Percentiles rank a stretch among this genome's conserved stretches.
These are phyloP conservation scores for Crithidia expoeki DNA, from an alignment of 208 protist species.

Conservation along the genomic window DNA sequence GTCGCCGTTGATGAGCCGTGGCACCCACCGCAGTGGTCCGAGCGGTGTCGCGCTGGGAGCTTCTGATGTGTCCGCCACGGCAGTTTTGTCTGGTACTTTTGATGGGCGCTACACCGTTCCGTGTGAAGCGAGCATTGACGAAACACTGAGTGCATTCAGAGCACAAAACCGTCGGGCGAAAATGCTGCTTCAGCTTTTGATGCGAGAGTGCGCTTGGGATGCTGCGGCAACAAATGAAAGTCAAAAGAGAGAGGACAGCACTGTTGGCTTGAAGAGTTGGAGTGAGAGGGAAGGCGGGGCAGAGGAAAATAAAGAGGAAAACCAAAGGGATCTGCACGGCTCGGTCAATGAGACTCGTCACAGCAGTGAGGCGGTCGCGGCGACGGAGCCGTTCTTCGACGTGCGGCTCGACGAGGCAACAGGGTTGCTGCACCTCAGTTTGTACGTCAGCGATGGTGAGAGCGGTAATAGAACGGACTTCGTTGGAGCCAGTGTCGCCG, in stretches of 20 bases:
- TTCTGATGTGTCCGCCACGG: conserved; percentile 1
- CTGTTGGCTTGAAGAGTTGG: too few relatives aligned
- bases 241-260: neutral
- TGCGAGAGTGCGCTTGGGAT: conserved; percentile 13
- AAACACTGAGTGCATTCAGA: neutral
- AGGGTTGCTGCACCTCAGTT: conserved; percentile 38
- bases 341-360: conserved; percentile 6
- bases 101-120: conserved; percentile 37
- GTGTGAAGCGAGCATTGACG: conserved; percentile 16
- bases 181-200: conserved; percentile 24
- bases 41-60: neutral
- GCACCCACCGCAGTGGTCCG: neutral
- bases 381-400: conserved; percentile 38
- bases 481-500: conserved; percentile 33
- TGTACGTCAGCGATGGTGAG: conserved; percentile 41
- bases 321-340: conserved; percentile 10
- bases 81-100: conserved; percentile 14
- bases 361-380: conserved; percentile 19
- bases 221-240: neutral
- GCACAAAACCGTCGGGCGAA: conserved; percentile 7
- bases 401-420: conserved; percentile 36
- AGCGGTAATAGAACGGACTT: conserved; percentile 38
- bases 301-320: conserved; percentile 5
- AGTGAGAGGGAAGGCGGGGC: neutral
- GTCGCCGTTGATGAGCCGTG: neutral